Percentiles rank a stretch among this genome's conserved stretches.
phyloP scores from a whole-genome alignment of 1,284 basidiomycete species.

The Ustilago curta region DNA sequence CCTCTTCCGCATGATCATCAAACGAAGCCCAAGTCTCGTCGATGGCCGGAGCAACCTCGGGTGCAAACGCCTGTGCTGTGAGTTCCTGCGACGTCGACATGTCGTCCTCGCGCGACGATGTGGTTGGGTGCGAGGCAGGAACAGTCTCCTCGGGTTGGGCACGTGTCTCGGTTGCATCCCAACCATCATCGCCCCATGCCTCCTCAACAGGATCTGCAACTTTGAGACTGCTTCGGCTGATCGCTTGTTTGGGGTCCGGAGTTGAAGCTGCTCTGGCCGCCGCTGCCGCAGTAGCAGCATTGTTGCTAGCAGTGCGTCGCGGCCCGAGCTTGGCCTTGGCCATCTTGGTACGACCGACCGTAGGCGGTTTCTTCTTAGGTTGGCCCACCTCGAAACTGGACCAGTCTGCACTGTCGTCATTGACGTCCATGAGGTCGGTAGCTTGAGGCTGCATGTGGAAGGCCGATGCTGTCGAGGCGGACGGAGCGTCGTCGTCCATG shows the following conservation, averaged over 20 bases:
- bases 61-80: slow-evolving; percentile 37
- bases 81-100: slow-evolving; percentile 39
- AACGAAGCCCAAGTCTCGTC: slow-evolving; percentile 39
- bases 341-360: slow-evolving; percentile 33
- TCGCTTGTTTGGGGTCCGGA: slow-evolving; percentile 35
- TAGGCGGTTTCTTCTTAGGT: slow-evolving; percentile 38
- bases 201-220: slow-evolving; percentile 31
- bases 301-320: slow-evolving; percentile 18
- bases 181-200: slow-evolving; percentile 46
- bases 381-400: slow-evolving; percentile 53
- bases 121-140: slow-evolving; percentile 7
- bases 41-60: slow-evolving; percentile 3
- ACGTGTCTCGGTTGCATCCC: slow-evolving; percentile 17
- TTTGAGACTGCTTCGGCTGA: slow-evolving; percentile 41
- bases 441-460: slow-evolving; percentile 18
- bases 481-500: slow-evolving; percentile 31
- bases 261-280: slow-evolving; percentile 5
- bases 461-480: slow-evolving; percentile 32
- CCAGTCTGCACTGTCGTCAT: slow-evolving; percentile 62
- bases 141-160: neutral
- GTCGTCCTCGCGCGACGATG: slow-evolving; percentile 2
- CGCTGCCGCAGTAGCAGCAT: slow-evolving; percentile 24
- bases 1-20: slow-evolving; percentile 37
- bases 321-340: slow-evolving; percentile 46
- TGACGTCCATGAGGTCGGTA: slow-evolving; percentile 57